phyloP scores from a whole-genome alignment of 169 alveolate species.

The Cyclospora cayetanensis region DNA sequence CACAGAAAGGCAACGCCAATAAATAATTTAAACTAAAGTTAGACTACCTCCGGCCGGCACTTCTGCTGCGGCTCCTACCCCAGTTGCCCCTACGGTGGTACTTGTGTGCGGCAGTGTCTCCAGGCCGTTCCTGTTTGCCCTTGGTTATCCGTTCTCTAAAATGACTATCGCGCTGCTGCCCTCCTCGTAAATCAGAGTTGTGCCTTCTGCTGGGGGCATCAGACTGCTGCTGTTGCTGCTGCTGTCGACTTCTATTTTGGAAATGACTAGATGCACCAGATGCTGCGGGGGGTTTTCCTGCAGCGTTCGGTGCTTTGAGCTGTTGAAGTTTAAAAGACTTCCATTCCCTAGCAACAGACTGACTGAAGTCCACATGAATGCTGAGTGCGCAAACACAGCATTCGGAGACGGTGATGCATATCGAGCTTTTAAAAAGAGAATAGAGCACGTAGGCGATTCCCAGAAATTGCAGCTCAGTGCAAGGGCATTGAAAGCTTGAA shows the following conservation, averaged over 20 bases:
- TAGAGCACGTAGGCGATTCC: no score
- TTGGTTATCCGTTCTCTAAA: background rate
- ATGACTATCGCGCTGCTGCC: background rate
- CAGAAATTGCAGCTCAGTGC: no score
- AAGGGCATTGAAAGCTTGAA: no score
- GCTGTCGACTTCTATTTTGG: background rate
- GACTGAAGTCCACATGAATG: constrained; percentile 73
- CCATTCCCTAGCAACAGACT: constrained; percentile 61
- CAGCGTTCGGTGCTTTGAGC: background rate
- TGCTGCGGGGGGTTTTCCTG: background rate
- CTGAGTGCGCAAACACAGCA: background rate
- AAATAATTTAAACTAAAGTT: background rate
- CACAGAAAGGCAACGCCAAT: no score
- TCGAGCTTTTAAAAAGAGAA: no score
- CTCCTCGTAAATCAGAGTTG: background rate
- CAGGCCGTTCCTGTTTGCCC: background rate
- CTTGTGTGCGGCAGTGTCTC: background rate
- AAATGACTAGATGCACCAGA: background rate
- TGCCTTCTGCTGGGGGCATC: background rate
- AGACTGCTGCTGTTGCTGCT: background rate
- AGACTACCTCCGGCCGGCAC: background rate
- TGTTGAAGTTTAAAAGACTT: background rate
- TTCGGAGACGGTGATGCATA: no score
- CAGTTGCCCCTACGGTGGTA: constrained; percentile 27
- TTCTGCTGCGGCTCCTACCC: constrained; percentile 44